phyloP scores from a whole-genome alignment of 805 yeast genomes.

The Saccharomyces mikatae region DNA sequence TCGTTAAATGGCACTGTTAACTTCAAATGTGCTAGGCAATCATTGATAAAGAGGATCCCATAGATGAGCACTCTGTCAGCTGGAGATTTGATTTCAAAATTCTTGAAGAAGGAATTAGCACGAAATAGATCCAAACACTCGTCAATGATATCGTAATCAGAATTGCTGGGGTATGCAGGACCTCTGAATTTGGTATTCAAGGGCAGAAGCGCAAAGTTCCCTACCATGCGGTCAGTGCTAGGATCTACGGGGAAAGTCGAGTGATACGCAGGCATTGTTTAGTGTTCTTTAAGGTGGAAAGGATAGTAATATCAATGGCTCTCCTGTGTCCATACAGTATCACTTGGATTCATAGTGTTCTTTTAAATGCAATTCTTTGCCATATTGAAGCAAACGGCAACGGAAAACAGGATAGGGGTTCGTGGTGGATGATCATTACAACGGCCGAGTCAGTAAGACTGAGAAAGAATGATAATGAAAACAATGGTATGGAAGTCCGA shows the following conservation, averaged over 20 bases:
- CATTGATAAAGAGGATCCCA: conserved; percentile 84
- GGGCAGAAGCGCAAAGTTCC: conserved; percentile 80
- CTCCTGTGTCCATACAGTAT: neutral
- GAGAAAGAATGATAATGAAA: neutral
- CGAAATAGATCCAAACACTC: conserved; percentile 86
- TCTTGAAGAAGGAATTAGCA: conserved; percentile 92
- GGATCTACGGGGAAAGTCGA: conserved; percentile 68
- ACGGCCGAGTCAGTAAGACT: neutral
- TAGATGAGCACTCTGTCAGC: conserved; percentile 89
- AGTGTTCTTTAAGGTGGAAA: neutral
- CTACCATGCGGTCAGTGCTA: conserved; percentile 53
- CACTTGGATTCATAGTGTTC: neutral
- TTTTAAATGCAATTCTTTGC: neutral
- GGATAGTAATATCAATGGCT: neutral
- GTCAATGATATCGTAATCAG: conserved; percentile 84
- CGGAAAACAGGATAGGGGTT: neutral
- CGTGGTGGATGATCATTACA: neutral
- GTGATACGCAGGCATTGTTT: conserved; percentile 52
- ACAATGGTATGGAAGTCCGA: neutral
- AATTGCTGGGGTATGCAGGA: conserved; percentile 73
- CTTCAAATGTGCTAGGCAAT: conserved; percentile 62
- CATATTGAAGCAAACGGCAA: neutral
- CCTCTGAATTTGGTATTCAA: conserved; percentile 79
- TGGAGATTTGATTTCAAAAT: conserved; percentile 93
- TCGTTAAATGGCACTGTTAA: conserved; percentile 44